phyloP scores from a whole-genome alignment of 2,329 filamentous ascomycete species.

The Aspergillus sergii region DNA sequence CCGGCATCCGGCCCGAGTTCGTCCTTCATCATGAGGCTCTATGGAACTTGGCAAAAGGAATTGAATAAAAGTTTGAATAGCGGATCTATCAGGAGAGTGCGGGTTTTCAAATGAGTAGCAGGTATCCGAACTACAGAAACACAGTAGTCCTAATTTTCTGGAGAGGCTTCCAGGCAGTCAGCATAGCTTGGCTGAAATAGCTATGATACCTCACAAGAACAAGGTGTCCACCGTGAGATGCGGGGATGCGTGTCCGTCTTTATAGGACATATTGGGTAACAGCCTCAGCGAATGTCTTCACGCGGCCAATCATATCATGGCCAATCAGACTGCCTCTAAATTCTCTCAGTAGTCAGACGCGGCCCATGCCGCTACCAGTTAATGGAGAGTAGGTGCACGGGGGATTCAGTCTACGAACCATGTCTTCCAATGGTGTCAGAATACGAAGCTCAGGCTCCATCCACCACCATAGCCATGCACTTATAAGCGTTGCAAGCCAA shows the following conservation, averaged over 20 bases:
- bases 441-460: neutral
- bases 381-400: neutral
- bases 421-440: neutral
- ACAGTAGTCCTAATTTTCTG: neutral
- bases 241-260: neutral
- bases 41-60: neutral
- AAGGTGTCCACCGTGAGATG: neutral
- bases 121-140: neutral
- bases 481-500: neutral
- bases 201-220: neutral
- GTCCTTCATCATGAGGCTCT: neutral
- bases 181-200: neutral
- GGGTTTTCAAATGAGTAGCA: neutral
- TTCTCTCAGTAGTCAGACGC: neutral
- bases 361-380: neutral
- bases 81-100: neutral
- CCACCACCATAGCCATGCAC: neutral
- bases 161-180: neutral
- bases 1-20: neutral
- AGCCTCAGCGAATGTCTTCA: neutral
- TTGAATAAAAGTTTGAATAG: neutral
- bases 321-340: neutral
- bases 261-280: neutral
- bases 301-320: neutral
- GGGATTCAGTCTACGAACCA: neutral